phyloP scores from a whole-genome alignment of 768 basidiomycete species.

The Amanita pallidorosea region DNA sequence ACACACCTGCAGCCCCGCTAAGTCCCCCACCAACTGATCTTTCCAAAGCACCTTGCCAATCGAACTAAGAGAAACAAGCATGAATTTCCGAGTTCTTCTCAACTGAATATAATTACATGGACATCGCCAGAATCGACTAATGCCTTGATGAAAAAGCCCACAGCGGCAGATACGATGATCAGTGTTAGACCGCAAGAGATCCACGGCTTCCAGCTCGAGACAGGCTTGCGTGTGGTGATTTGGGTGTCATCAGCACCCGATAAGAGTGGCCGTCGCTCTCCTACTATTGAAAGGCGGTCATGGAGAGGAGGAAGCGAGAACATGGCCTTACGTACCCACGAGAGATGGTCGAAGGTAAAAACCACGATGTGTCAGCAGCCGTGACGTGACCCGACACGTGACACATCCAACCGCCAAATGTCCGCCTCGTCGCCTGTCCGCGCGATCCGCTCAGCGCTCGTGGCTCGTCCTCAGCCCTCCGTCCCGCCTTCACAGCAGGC shows the following conservation, averaged over 20 bases:
- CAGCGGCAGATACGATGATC: constrained; percentile 23
- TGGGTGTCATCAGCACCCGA: too few species aligned
- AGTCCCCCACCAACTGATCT: constrained; percentile 84
- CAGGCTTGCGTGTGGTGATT: background rate
- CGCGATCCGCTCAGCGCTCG: constrained; percentile 10
- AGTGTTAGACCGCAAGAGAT: constrained; percentile 20
- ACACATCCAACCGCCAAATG: background rate
- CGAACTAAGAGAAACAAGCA: constrained; percentile 44
- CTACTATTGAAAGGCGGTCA: too few species aligned
- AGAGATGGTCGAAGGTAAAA: too few species aligned
- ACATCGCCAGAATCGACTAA: constrained; percentile 61
- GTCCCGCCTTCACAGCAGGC: constrained; percentile 46
- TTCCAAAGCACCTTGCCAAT: constrained; percentile 65
- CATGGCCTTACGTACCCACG: too few species aligned
- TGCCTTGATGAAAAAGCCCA: constrained; percentile 54
- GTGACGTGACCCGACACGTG: background rate
- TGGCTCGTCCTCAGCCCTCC: constrained; percentile 38
- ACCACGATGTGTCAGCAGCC: too few species aligned
- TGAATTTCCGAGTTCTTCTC: background rate
- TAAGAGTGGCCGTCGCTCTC: too few species aligned
- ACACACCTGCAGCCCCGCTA: constrained; percentile 72
- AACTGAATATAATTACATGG: constrained; percentile 34
- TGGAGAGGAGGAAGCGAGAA: too few species aligned
- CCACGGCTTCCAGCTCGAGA: background rate
- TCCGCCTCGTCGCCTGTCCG: background rate